phyloP scores from a whole-genome alignment of 768 basidiomycete species.

The Exidia glandulosa region DNA sequence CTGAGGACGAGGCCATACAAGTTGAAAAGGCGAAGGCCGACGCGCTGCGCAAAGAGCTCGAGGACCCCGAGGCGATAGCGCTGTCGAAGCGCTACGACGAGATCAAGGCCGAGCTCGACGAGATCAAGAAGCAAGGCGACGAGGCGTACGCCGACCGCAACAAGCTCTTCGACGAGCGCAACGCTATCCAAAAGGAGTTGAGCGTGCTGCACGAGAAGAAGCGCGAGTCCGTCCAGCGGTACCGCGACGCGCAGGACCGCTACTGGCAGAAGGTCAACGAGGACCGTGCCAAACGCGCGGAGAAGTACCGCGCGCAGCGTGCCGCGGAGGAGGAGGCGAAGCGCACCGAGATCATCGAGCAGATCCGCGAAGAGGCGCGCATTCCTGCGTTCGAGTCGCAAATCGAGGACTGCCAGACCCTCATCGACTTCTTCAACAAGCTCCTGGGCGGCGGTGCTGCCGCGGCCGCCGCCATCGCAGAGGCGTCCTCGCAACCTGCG shows the following conservation, averaged over 20 bases:
- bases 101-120: constrained; percentile 77
- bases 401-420: constrained; percentile 93
- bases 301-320: constrained; percentile 62
- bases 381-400: constrained; percentile 82
- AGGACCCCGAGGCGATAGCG: constrained; percentile 83
- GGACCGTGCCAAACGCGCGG: constrained; percentile 75
- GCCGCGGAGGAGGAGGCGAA: constrained; percentile 69
- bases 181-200: constrained; percentile 54
- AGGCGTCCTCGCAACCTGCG: constrained; percentile 29
- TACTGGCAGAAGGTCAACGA: constrained; percentile 81
- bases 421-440: constrained; percentile 75
- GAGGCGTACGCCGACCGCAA: constrained; percentile 69
- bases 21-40: constrained; percentile 64
- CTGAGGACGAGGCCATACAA: constrained; percentile 72
- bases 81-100: constrained; percentile 69
- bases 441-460: constrained; percentile 33
- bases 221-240: constrained; percentile 57
- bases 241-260: constrained; percentile 73
- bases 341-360: constrained; percentile 67
- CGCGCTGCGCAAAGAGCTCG: constrained; percentile 69
- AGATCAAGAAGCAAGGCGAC: constrained; percentile 76
- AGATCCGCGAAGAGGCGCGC: constrained; percentile 82
- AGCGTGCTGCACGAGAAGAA: constrained; percentile 65
- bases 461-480: constrained; percentile 17
- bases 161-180: constrained; percentile 83